A percentile compares a stretch with the other conserved stretches of the same genome.
phyloP scores from a whole-genome alignment of 805 yeast species.

The Cyberlindnera sargentensis region DNA sequence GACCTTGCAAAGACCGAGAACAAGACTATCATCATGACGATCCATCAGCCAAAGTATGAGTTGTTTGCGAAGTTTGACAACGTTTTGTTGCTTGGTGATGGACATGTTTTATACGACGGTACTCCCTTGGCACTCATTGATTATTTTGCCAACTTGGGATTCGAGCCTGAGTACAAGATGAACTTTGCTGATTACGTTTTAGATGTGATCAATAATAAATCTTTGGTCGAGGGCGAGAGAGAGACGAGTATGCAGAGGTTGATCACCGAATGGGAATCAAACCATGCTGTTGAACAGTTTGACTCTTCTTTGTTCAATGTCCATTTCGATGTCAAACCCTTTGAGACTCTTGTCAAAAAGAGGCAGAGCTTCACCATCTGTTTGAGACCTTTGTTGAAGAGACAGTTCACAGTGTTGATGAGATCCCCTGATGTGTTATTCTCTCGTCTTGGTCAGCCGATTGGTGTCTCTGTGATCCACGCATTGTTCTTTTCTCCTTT shows the following conservation, averaged over 20 bases:
- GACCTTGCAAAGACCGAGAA: conserved; percentile 46
- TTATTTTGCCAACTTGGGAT: conserved; percentile 33
- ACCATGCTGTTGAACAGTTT: conserved; percentile 23
- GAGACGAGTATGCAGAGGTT: conserved; percentile 7
- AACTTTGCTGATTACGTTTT: conserved; percentile 72
- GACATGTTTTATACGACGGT: conserved; percentile 53
- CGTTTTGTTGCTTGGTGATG: conserved; percentile 49
- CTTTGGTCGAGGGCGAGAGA: conserved; percentile 15
- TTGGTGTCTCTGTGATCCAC: conserved; percentile 56
- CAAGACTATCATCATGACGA: conserved; percentile 66
- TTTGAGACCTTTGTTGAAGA: conserved; percentile 26
- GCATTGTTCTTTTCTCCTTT: conserved; percentile 64
- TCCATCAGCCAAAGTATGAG: conserved; percentile 77
- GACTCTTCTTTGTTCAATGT: background rate
- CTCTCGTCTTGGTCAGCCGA: conserved; percentile 58
- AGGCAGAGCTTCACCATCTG: conserved; percentile 20
- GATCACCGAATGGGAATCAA: conserved; percentile 5
- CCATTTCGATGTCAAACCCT: background rate
- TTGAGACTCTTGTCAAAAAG: conserved; percentile 4
- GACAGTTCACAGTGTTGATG: conserved; percentile 31
- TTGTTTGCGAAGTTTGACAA: conserved; percentile 59
- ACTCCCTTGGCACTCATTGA: conserved; percentile 34
- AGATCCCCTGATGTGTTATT: conserved; percentile 52
- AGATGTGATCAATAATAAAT: conserved; percentile 52
- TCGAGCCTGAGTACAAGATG: conserved; percentile 39